Percentiles rank a stretch among this genome's conserved stretches.
Evolutionary conservation across 75 land plant genomes (phyloP).

Genomic region (Selaginella tamariscina): DNA sequence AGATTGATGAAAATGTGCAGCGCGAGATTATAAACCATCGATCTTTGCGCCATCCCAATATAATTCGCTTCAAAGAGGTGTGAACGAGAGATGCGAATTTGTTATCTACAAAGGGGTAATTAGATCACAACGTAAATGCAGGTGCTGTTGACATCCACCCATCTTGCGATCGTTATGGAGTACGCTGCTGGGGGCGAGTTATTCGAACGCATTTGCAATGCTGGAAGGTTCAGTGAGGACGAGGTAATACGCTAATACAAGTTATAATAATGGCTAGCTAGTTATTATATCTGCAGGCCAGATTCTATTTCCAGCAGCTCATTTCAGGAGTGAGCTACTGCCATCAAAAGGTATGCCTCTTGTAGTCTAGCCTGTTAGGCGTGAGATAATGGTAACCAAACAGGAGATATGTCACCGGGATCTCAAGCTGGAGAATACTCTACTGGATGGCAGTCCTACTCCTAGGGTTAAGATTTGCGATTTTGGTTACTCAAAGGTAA

Average conservation of each 20-base stretch:
- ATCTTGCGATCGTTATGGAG: slow-evolving; percentile 58
- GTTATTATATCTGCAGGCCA: not conserved
- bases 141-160: slow-evolving; percentile 48
- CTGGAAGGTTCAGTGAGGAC: slow-evolving; percentile 54
- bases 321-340: not conserved
- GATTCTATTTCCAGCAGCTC: not conserved
- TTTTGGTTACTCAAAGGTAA: slow-evolving; percentile 91
- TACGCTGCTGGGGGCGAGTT: slow-evolving; percentile 66
- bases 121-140: no score
- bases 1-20: not conserved
- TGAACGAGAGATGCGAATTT: not conserved
- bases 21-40: not conserved
- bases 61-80: not conserved
- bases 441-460: slow-evolving; percentile 79
- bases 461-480: slow-evolving; percentile 90
- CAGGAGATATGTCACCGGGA: slow-evolving; percentile 96
- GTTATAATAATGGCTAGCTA: not conserved
- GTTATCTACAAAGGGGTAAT: not conserved
- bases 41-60: not conserved
- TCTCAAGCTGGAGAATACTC: slow-evolving; percentile 79
- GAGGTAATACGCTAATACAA: slow-evolving; percentile 19
- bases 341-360: not conserved
- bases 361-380: not conserved
- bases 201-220: slow-evolving; percentile 46
- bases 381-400: slow-evolving; percentile 10